Percentiles rank a stretch among this genome's conserved stretches.
These are phyloP conservation scores for Spongospora subterranea DNA, from an alignment of 208 protist species.

Conservation along the genomic window DNA sequence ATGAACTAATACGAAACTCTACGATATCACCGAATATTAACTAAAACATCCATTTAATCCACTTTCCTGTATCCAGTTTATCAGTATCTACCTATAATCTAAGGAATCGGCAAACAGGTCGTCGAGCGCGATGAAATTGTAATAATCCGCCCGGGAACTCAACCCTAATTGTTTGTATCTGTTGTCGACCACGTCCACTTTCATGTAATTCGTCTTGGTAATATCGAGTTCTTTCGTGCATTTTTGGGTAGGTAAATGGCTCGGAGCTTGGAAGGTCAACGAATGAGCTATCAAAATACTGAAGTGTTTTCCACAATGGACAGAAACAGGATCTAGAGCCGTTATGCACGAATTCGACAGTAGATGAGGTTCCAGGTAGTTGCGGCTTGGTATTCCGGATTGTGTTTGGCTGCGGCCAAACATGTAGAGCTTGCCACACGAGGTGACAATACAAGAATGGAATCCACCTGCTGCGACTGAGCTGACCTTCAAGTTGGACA, in stretches of 20 bases:
- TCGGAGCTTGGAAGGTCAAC: not conserved
- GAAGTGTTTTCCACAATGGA: not conserved
- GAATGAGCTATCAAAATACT: not conserved
- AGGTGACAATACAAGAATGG: not conserved
- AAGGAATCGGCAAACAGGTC: not conserved
- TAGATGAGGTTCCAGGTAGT: not conserved
- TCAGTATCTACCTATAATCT: not conserved
- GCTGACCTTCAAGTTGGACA: not conserved
- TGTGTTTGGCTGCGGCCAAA: not conserved
- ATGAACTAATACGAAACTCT: not conserved
- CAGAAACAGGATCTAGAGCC: not conserved
- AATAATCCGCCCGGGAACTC: not conserved
- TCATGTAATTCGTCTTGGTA: not conserved
- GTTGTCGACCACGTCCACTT: not conserved
- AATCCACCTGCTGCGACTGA: not conserved
- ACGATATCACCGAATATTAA: too few species aligned
- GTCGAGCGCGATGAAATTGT: not conserved
- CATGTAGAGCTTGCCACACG: not conserved
- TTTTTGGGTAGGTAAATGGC: not conserved
- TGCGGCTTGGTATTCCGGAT: not conserved
- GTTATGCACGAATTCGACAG: not conserved
- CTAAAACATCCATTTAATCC: too few species aligned
- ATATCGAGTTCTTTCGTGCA: not conserved
- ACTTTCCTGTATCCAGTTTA: not conserved
- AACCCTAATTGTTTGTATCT: not conserved